Evolutionary conservation across 306 rosid genomes (phyloP).

Genomic region (Pterocarpus macrocarpus): DNA sequence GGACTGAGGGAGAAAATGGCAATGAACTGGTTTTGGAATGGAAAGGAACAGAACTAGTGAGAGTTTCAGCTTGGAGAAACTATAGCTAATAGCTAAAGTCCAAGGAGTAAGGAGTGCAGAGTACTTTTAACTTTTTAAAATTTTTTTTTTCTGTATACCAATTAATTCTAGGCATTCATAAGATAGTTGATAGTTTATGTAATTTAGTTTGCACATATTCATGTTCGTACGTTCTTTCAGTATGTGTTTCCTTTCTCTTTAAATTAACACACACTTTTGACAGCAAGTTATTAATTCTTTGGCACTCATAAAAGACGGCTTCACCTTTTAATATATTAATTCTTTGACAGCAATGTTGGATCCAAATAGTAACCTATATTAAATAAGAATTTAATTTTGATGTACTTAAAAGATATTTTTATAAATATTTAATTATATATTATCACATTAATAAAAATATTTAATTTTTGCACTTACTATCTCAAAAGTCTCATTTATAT

Average conservation of each 20-base stretch:
- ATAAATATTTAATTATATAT: too few species aligned
- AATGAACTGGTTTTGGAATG: conserved; percentile 67
- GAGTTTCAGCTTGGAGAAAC: conserved; percentile 66
- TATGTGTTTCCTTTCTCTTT: neutral
- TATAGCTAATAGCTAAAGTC: conserved; percentile 9
- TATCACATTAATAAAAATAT: too few species aligned
- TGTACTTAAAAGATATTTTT: too few species aligned
- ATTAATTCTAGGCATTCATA: neutral
- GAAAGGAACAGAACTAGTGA: conserved; percentile 59
- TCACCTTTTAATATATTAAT: neutral
- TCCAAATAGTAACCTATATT: conserved; percentile 27
- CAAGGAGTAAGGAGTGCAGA: neutral
- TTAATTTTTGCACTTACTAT: too few species aligned
- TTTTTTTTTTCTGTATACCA: neutral
- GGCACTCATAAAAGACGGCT: neutral
- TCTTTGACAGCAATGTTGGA: neutral
- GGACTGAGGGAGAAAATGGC: conserved; percentile 52
- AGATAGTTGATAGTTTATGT: neutral
- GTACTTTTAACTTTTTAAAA: neutral
- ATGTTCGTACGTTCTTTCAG: neutral
- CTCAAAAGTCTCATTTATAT: too few species aligned
- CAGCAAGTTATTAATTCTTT: neutral
- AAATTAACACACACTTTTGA: neutral
- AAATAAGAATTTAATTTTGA: neutral
- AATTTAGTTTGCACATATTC: conserved; percentile 45